Conservation (phyloP, 768 basidiomycete species). For the Arthromyces matolae region DNA sequence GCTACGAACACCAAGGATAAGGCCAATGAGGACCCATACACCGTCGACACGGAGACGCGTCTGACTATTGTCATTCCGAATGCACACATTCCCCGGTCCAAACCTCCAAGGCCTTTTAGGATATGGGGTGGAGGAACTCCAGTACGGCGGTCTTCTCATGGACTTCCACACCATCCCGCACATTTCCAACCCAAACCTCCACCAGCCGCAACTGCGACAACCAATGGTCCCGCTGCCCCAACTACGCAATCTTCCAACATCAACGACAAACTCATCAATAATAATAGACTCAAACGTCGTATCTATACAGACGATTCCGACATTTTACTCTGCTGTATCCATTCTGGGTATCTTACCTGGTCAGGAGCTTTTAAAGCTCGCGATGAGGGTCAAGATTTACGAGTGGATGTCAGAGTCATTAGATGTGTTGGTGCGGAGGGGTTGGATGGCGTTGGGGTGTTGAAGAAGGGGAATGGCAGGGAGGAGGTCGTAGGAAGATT, state of each 20-base stretch:
- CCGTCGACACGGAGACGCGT: conserved; percentile 41
- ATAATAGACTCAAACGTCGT: too few relatives aligned
- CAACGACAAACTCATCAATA: too few relatives aligned
- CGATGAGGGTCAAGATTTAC: conserved; percentile 35
- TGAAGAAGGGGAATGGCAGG: conserved; percentile 20
- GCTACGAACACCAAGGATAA: not conserved
- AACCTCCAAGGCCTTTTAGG: conserved; percentile 45
- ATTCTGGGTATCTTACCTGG: conserved; percentile 57
- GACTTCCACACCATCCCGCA: too few relatives aligned
- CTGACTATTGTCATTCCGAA: conserved; percentile 58
- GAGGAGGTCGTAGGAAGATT: conserved; percentile 47
- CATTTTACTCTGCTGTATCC: conserved; percentile 63
- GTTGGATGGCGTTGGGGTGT: conserved; percentile 31
- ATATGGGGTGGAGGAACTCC: conserved; percentile 68
- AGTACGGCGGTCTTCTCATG: conserved; percentile 26
- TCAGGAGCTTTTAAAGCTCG: conserved; percentile 37
- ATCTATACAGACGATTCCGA: conserved; percentile 81
- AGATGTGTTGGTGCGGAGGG: conserved; percentile 27
- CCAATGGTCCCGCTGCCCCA: too few relatives aligned
- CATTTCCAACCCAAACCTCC: too few relatives aligned
- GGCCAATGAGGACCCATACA: conserved; percentile 13
- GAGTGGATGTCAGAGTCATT: conserved; percentile 38
- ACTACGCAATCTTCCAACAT: too few relatives aligned
- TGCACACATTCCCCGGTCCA: conserved; percentile 51
- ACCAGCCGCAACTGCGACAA: too few relatives aligned